Conservation (phyloP, 2,329 filamentous ascomycete species). For the Xylariaceae sp. region DNA sequence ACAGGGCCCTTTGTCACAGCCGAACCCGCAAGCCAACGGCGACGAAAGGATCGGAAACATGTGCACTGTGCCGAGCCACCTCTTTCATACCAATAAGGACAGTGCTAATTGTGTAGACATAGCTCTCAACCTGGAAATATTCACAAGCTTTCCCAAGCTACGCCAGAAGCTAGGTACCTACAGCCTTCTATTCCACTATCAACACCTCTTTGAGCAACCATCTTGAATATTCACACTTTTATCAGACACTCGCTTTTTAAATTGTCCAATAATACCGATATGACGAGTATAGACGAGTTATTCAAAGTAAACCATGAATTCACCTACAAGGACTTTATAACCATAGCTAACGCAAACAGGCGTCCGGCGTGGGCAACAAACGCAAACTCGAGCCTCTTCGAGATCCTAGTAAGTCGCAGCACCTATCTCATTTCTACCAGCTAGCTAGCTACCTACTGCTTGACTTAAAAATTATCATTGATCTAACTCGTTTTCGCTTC, state of each 20-base stretch:
- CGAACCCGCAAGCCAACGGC: no score
- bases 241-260: not conserved
- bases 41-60: no score
- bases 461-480: not conserved
- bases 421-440: no score
- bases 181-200: not conserved
- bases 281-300: slow-evolving; percentile 66
- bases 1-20: not conserved
- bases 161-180: not conserved
- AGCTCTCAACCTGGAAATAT: not conserved
- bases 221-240: not conserved
- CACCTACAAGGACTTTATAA: not conserved
- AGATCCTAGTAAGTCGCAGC: slow-evolving; percentile 63
- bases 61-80: not conserved
- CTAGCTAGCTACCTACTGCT: not conserved
- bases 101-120: slow-evolving; percentile 5
- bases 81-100: not conserved
- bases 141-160: not conserved
- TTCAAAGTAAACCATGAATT: slow-evolving; percentile 56
- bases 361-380: slow-evolving; percentile 59
- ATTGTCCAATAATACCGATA: slow-evolving; percentile 36
- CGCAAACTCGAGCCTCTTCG: slow-evolving; percentile 67
- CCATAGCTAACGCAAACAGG: slow-evolving; percentile 29
- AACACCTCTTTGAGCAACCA: not conserved
- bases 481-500: not conserved